A percentile compares a stretch with the other conserved stretches of the same genome.
Evolutionary conservation across 2,329 filamentous ascomycete genomes (phyloP).

Genomic region (Aspergillus ochraceoroseus): DNA sequence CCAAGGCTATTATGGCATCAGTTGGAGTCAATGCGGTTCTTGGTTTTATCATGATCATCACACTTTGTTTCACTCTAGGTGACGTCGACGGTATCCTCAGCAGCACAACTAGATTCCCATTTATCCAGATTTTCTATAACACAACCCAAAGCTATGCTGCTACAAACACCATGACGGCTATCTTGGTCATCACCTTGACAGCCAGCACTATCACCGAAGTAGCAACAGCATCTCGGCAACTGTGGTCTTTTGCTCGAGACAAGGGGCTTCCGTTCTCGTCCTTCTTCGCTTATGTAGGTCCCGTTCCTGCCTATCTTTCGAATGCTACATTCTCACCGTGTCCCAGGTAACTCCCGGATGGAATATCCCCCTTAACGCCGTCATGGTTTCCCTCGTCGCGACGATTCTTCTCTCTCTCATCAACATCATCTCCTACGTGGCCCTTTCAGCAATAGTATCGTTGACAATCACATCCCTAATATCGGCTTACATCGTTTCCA

Average conservation of each 20-base stretch:
- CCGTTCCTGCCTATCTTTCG: background rate
- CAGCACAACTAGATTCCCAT: conserved; percentile 51
- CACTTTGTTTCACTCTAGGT: conserved; percentile 52
- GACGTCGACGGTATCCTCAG: conserved; percentile 45
- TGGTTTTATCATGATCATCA: conserved; percentile 55
- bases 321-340: conserved; percentile 4
- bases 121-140: conserved; percentile 56
- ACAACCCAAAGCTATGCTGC: conserved; percentile 48
- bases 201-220: conserved; percentile 52
- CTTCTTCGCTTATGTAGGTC: conserved; percentile 38
- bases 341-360: conserved; percentile 35
- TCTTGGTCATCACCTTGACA: conserved; percentile 49
- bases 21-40: conserved; percentile 50
- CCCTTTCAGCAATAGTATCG: conserved; percentile 44
- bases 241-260: conserved; percentile 52
- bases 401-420: conserved; percentile 48
- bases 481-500: conserved; percentile 45
- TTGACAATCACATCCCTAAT: conserved; percentile 42
- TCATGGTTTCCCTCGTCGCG: conserved; percentile 44
- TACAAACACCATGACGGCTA: conserved; percentile 48
- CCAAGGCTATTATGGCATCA: conserved; percentile 48
- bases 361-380: conserved; percentile 47
- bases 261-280: conserved; percentile 39
- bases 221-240: conserved; percentile 54
- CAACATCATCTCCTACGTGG: conserved; percentile 49